Conservation (phyloP, 257 asterid species). For the Penstemon barbatus region DNA sequence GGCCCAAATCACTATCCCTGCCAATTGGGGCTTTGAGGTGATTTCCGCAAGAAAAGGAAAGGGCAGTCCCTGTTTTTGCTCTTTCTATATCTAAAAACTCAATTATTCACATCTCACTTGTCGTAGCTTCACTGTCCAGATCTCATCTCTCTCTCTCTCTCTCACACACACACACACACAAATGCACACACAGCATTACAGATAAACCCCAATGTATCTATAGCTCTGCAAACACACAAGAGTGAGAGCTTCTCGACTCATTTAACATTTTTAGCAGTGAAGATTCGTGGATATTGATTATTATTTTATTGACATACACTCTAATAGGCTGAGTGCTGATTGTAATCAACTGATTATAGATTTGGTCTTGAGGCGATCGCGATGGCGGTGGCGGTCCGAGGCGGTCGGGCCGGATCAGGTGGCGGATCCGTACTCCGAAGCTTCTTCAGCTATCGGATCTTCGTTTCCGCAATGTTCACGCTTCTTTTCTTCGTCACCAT, state of each 20-base stretch:
- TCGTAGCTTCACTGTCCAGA: conserved; percentile 30
- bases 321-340: neutral
- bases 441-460: conserved; percentile 91
- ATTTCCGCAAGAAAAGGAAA: neutral
- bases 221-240: conserved; percentile 1
- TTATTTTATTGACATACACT: neutral
- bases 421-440: conserved; percentile 77
- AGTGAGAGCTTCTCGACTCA: neutral
- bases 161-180: conserved; percentile 16
- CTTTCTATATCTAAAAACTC: neutral
- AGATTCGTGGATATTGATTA: no score
- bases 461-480: conserved; percentile 84
- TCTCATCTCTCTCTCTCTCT: conserved; percentile 25
- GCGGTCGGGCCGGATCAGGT: conserved; percentile 73
- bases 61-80: neutral
- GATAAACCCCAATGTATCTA: conserved; percentile 12
- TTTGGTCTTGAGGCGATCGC: conserved; percentile 24
- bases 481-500: conserved; percentile 84
- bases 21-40: no score
- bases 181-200: neutral
- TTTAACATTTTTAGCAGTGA: neutral
- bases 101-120: neutral
- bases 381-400: conserved; percentile 93
- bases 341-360: neutral
- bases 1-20: no score